A percentile compares a stretch with the other conserved stretches of the same genome.
phyloP scores from a whole-genome alignment of 352 stramenopile genomes.

The Aphanomyces astaci region DNA sequence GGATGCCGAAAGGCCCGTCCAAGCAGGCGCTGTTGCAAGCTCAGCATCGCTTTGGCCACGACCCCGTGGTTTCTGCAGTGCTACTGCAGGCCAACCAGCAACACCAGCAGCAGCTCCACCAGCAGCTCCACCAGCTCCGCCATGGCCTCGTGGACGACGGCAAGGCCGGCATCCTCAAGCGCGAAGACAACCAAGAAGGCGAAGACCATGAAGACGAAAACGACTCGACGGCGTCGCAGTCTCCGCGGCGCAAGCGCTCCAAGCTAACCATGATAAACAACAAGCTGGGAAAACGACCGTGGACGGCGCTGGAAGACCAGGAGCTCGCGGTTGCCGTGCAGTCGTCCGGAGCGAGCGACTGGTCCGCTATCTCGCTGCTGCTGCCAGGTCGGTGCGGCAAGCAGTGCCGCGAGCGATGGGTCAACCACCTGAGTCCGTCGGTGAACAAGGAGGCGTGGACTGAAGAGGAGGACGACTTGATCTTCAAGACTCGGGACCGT shows the following conservation, averaged over 20 bases:
- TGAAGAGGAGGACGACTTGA: conserved; percentile 85
- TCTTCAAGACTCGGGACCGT: conserved; percentile 60
- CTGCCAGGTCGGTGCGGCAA: conserved; percentile 92
- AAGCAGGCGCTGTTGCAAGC: not conserved
- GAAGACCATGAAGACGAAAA: conserved; percentile 5
- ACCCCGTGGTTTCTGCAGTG: conserved; percentile 17
- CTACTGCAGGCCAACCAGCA: not conserved
- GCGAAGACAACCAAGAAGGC: conserved; percentile 3
- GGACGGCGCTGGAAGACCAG: conserved; percentile 54
- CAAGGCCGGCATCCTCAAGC: not conserved
- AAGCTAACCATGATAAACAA: conserved; percentile 32
- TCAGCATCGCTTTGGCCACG: not conserved
- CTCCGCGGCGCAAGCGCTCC: conserved; percentile 37
- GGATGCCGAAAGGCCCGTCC: not conserved
- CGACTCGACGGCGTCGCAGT: conserved; percentile 16
- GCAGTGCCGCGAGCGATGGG: conserved; percentile 95
- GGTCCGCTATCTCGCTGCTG: conserved; percentile 89
- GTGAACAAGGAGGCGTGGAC: conserved; percentile 94
- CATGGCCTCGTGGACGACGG: too few relatives aligned
- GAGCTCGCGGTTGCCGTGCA: conserved; percentile 45
- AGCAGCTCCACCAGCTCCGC: not conserved
- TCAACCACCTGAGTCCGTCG: conserved; percentile 93
- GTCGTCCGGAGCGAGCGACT: conserved; percentile 63
- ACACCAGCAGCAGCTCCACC: not conserved
- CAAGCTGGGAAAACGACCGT: conserved; percentile 61